Conservation (phyloP, 495 filamentous ascomycete genomes). For the Talaromyces proteolyticus region DNA sequence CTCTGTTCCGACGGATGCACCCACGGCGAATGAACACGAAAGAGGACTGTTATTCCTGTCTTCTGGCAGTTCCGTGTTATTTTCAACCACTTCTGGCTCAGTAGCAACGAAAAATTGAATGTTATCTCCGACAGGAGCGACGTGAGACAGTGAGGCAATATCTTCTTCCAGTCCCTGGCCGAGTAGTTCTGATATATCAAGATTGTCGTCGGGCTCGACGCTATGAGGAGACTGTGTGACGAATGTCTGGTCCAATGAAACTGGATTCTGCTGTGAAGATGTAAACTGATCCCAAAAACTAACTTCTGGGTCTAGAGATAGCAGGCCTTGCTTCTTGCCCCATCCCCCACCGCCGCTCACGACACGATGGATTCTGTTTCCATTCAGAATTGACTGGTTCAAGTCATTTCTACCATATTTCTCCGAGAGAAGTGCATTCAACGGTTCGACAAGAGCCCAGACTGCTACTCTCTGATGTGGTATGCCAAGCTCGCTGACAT, state of each 20-base stretch:
- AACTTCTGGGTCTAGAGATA: slow-evolving; percentile 73
- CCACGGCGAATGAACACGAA: slow-evolving; percentile 28
- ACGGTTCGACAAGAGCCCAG: slow-evolving; percentile 64
- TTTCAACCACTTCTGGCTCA: slow-evolving; percentile 10
- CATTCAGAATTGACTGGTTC: slow-evolving; percentile 19
- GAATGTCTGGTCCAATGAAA: neutral
- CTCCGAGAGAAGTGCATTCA: slow-evolving; percentile 10
- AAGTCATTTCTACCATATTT: slow-evolving; percentile 12
- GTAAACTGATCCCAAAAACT: slow-evolving; percentile 18
- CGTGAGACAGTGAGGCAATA: slow-evolving; percentile 34
- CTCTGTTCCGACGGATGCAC: slow-evolving; percentile 16
- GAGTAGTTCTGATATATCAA: slow-evolving; percentile 2
- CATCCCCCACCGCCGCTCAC: slow-evolving; percentile 89
- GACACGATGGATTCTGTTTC: slow-evolving; percentile 57
- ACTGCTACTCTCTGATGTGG: slow-evolving; percentile 50
- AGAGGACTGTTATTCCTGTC: neutral
- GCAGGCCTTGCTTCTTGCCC: slow-evolving; percentile 77
- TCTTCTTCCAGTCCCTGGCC: slow-evolving; percentile 22
- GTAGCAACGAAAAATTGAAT: slow-evolving; percentile 44
- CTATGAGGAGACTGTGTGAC: neutral
- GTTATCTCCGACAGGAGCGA: slow-evolving; percentile 40
- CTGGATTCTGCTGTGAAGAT: no score
- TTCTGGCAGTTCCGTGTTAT: neutral
- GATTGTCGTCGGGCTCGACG: neutral
- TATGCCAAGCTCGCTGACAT: slow-evolving; percentile 46